These are phyloP conservation scores for Helianthus annuus DNA, from an alignment of 129 eudicot species.

Conservation along the genomic window DNA sequence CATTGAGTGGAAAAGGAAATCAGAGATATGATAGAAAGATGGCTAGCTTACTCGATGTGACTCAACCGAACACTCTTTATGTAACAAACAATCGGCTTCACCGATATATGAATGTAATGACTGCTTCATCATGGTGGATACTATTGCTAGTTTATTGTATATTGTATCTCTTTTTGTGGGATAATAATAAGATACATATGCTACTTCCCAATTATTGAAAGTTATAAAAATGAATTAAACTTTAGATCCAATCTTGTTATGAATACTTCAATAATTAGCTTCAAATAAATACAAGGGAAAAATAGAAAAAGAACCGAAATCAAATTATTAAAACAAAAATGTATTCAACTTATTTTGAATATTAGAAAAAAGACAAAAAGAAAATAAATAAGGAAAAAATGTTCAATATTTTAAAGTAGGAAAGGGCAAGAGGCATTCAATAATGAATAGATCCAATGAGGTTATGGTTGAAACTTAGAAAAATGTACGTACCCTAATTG, in stretches of 20 bases:
- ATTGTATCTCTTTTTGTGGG: not conserved
- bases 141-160: too few relatives aligned
- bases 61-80: too few relatives aligned
- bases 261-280: constrained; percentile 28
- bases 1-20: too few relatives aligned
- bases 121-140: too few relatives aligned
- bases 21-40: too few relatives aligned
- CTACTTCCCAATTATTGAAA: constrained; percentile 29
- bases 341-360: not conserved
- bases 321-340: constrained; percentile 1
- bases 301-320: constrained; percentile 5
- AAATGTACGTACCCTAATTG: not conserved
- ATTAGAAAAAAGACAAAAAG: not conserved
- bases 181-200: not conserved
- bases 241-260: constrained; percentile 38
- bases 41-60: too few relatives aligned
- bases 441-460: constrained; percentile 23
- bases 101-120: too few relatives aligned
- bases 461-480: constrained; percentile 14
- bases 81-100: too few relatives aligned
- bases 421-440: constrained; percentile 16
- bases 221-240: constrained; percentile 19
- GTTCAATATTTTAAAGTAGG: constrained; percentile 23
- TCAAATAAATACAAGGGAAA: constrained; percentile 21
- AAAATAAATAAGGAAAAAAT: not conserved